A percentile compares a stretch with the other conserved stretches of the same genome.
Evolutionary conservation across 1,284 basidiomycete genomes (phyloP).

Genomic region (Hypsizygus ulmarius): DNA sequence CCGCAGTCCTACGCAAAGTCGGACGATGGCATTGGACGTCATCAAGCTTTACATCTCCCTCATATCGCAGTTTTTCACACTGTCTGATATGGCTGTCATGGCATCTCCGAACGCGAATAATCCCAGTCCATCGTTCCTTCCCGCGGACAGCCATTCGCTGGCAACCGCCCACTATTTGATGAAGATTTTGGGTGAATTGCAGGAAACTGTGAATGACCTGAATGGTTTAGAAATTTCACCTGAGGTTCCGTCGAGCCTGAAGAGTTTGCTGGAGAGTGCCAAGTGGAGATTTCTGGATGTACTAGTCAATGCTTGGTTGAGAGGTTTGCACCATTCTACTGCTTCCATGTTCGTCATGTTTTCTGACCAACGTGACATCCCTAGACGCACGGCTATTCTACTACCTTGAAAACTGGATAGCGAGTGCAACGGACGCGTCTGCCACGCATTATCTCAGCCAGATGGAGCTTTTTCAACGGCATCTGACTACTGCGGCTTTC

Average conservation of each 20-base stretch:
- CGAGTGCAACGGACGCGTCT: conserved; percentile 54
- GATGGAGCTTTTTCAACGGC: conserved; percentile 82
- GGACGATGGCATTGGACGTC: conserved; percentile 89
- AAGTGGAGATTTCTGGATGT: conserved; percentile 90
- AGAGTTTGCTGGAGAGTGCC: conserved; percentile 75
- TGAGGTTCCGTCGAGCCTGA: conserved; percentile 69
- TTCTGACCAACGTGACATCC: conserved; percentile 5
- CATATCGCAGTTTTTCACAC: conserved; percentile 86
- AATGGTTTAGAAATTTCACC: conserved; percentile 77
- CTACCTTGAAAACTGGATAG: conserved; percentile 83
- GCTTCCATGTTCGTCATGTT: conserved; percentile 10
- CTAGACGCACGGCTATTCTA: conserved; percentile 88
- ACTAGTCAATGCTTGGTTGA: conserved; percentile 77
- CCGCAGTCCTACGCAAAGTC: conserved; percentile 81
- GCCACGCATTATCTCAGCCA: conserved; percentile 70
- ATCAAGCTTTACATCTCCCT: conserved; percentile 85
- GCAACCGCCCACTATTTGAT: conserved; percentile 81
- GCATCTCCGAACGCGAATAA: conserved; percentile 35
- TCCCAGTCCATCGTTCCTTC: conserved; percentile 60
- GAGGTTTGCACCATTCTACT: conserved; percentile 51
- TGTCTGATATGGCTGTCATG: conserved; percentile 76
- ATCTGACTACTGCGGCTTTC: conserved; percentile 77
- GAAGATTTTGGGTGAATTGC: conserved; percentile 79
- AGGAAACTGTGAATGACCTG: conserved; percentile 84
- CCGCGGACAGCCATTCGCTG: conserved; percentile 76